These are phyloP conservation scores for Saccharomycopsis lassenensis DNA, from an alignment of 805 yeast species.

Conservation along the genomic window DNA sequence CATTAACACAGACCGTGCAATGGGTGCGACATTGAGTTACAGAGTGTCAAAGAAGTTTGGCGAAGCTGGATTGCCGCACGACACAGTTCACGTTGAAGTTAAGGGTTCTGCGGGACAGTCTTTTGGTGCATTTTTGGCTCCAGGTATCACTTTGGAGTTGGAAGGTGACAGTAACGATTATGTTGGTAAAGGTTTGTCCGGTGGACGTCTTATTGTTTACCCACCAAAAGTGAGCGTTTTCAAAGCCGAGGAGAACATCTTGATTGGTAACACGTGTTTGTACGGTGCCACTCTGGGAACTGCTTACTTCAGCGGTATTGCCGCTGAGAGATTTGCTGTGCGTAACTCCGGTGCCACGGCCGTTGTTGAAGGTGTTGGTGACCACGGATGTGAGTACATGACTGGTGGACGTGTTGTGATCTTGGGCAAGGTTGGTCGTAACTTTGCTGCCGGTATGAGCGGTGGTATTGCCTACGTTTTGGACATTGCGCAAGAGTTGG, in stretches of 20 bases:
- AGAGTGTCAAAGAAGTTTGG: conserved; percentile 90
- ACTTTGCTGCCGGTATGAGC: conserved; percentile 93
- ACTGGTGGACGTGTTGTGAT: conserved; percentile 98
- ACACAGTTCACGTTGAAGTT: conserved; percentile 87
- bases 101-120: conserved; percentile 97
- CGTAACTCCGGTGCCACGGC: conserved; percentile 98
- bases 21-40: conserved; percentile 91
- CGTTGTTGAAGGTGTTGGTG: conserved; percentile 95
- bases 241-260: conserved; percentile 92
- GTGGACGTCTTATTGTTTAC: conserved; percentile 85
- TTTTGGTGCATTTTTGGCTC: conserved; percentile 94
- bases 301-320: conserved; percentile 92
- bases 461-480: conserved; percentile 98
- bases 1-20: conserved; percentile 90
- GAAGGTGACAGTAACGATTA: conserved; percentile 98
- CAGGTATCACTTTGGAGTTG: conserved; percentile 88
- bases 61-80: conserved; percentile 87
- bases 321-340: conserved; percentile 97
- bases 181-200: conserved; percentile 94
- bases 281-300: conserved; percentile 96
- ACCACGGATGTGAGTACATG: conserved; percentile 99
- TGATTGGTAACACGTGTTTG: conserved; percentile 94
- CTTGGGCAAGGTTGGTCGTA: conserved; percentile 82
- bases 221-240: conserved; percentile 79
- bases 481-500: conserved; percentile 85